Evolutionary conservation across 179 eudicot genomes (phyloP).

Genomic region (Actinidia polygama): DNA sequence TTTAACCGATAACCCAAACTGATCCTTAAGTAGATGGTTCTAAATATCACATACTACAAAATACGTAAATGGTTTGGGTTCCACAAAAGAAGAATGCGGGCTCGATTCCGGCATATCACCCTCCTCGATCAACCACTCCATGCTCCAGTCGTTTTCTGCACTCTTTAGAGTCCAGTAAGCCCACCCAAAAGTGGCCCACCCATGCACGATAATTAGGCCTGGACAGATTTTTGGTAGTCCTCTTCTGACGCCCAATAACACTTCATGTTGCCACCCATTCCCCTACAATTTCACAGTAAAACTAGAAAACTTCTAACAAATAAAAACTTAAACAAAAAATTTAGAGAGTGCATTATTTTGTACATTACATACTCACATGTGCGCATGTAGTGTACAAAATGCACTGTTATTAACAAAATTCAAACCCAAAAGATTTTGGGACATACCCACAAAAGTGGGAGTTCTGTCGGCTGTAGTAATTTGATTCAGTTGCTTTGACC

Average conservation of each 20-base stretch:
- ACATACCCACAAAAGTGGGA: conserved; percentile 64
- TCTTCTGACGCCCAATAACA: conserved; percentile 38
- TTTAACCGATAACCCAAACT: too few species aligned
- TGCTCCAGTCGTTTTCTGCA: conserved; percentile 63
- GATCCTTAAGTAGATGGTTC: too few species aligned
- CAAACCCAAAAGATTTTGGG: not conserved
- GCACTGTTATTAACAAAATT: too few species aligned
- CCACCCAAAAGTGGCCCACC: conserved; percentile 79
- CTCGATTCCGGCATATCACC: too few species aligned
- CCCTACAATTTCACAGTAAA: conserved; percentile 39
- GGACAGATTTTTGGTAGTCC: too few species aligned
- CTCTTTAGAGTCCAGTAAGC: conserved; percentile 80
- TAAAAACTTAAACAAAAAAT: not conserved
- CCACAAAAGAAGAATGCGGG: too few species aligned
- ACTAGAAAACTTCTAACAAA: not conserved
- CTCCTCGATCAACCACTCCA: conserved; percentile 78
- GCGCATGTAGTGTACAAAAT: too few species aligned
- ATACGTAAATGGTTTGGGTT: too few species aligned
- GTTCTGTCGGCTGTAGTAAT: conserved; percentile 64
- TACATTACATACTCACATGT: too few species aligned
- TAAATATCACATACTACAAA: too few species aligned
- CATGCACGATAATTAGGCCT: too few species aligned
- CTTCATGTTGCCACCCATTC: conserved; percentile 85
- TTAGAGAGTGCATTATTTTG: not conserved
- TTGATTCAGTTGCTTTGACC: conserved; percentile 37